Base-by-base conservation (phyloP, 2,329 filamentous ascomycete species). In the Sclerotinia sclerotiorum region DNA sequence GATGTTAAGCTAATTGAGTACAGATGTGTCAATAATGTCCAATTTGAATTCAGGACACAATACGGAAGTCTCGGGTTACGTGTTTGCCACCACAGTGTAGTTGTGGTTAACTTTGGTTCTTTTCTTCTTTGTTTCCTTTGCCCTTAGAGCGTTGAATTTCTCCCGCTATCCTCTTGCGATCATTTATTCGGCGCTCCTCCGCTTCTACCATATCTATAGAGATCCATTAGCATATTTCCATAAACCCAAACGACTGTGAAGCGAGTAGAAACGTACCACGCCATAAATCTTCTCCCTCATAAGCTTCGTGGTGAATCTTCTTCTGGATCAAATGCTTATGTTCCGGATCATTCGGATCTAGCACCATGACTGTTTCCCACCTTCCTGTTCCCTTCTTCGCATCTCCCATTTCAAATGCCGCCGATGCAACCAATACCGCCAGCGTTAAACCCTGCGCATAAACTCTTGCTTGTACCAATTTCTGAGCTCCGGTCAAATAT, bases 221-320 rank as follows among this genome's bases (percentile, higher is more conserved):
- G 2, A 61, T 27, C 35, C 46, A 75, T 76, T 69, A 75, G 71
- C 60, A 49, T 44, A 1, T 17, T 19, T 42, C 54, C 24, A 48
- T 29, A 21, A 46, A 48, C 49, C 55, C 2, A 63, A 8, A 42
- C n/a, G 3, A 27, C 32, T 15, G 19, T 63, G n/a, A 11, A 54
- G 35, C 24, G 64, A 60, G 61, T n/a, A 54, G 54, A 42, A 72
- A 81, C 87, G 78, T 80, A 91, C 89, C 90, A 83, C 88, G 95
- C 95, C 95, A 99, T 76, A 97, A 85, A 80, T 98, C 94, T 82
- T 97, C 92, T 56, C 93, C 92, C 78, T 89, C 85, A 79, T 96
- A 95, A 72, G 91, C 85, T 83, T 96, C 92, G 81, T 93, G 91
- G 79, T 96, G 92, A 67, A 95, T 86, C 81, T 84, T 88, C 87